Evolutionary conservation across 2,329 filamentous ascomycete species (phyloP), one percentile per base, ranked within the genome.

Genomic region (Pseudocercospora macadamiae): DNA sequence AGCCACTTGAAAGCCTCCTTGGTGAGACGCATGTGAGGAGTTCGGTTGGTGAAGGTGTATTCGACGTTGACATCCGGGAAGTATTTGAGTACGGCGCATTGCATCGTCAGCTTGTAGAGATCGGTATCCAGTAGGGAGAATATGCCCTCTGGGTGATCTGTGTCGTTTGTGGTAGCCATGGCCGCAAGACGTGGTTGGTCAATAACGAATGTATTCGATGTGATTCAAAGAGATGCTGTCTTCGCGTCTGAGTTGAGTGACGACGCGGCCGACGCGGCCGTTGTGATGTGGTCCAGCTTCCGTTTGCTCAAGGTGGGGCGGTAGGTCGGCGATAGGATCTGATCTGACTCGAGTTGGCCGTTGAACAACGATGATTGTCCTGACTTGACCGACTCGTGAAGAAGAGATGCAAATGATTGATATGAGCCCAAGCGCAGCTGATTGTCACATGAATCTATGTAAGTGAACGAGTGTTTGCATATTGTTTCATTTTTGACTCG

Each of bases 31-130:
- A 97, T 96, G 62, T 96, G 87, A 6, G 91, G 91, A 1, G 95
- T 99, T 51, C 95, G 89, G 74, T 99, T 99, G 52, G 92, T 97
- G 78, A 96, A 97, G 60, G 89, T 86, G 73, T 97, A 99, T 2
- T 90, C 92, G 59, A 97, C 95, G 44, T 88, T 84, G 58, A 80
- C 79, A 59, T 93, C 82, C 30, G 89, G 89, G 75, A 96, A 97
- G 79, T 93, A 96, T 76, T 96, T 96, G 67, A 96, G 84, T 65
- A 97, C 89, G 62, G 92, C 92, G 73, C 90, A 96, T 88, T 99
- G 95, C 95, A 99, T 99, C 18, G 95, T 99, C 76, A 99, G 78
- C 77, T 99, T 99, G 84, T 97, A 99, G 61, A 99, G 76, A 74
- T 89, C 86, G 55, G 80, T 82, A 58, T 82, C 80, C 45, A 82